phyloP scores from a whole-genome alignment of 1,284 basidiomycete species.

The Leccinum huronense region DNA sequence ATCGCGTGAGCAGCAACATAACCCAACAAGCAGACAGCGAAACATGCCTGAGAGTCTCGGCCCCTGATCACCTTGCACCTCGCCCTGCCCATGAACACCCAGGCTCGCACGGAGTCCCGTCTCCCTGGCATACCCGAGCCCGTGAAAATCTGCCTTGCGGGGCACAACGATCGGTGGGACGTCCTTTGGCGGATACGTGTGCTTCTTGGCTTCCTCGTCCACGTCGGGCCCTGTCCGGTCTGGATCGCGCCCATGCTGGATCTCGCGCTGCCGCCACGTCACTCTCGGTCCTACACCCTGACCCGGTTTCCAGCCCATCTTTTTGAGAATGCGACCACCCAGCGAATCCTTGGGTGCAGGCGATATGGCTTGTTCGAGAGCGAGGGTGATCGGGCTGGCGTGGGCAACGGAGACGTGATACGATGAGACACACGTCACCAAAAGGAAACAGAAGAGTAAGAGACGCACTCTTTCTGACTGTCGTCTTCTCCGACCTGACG shows the following conservation, averaged over 20 bases:
- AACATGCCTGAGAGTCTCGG: constrained; percentile 60
- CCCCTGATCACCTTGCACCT: constrained; percentile 36
- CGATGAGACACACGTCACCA: neutral
- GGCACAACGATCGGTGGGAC: constrained; percentile 61
- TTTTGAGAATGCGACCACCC: constrained; percentile 82
- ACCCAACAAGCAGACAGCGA: constrained; percentile 1
- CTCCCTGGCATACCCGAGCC: constrained; percentile 75
- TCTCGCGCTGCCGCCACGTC: constrained; percentile 70
- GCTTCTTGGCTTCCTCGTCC: constrained; percentile 79
- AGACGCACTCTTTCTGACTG: constrained; percentile 58
- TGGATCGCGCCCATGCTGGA: constrained; percentile 59
- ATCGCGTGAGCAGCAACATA: constrained; percentile 5
- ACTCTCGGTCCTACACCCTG: constrained; percentile 92
- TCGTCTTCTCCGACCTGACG: constrained; percentile 37
- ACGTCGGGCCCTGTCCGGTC: constrained; percentile 49
- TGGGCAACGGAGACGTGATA: neutral
- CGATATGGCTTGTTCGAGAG: constrained; percentile 60
- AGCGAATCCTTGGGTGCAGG: constrained; percentile 66
- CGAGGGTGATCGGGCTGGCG: constrained; percentile 56
- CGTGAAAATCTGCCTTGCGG: constrained; percentile 74
- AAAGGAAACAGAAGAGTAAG: neutral
- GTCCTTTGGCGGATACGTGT: constrained; percentile 84
- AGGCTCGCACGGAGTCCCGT: constrained; percentile 62
- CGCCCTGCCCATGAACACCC: constrained; percentile 30
- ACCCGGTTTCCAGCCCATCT: constrained; percentile 94